Percentiles rank a stretch among this genome's conserved stretches.
These are phyloP conservation scores for Aspergillus neotritici DNA, from an alignment of 2,329 filamentous ascomycete genomes.

Conservation along the genomic window DNA sequence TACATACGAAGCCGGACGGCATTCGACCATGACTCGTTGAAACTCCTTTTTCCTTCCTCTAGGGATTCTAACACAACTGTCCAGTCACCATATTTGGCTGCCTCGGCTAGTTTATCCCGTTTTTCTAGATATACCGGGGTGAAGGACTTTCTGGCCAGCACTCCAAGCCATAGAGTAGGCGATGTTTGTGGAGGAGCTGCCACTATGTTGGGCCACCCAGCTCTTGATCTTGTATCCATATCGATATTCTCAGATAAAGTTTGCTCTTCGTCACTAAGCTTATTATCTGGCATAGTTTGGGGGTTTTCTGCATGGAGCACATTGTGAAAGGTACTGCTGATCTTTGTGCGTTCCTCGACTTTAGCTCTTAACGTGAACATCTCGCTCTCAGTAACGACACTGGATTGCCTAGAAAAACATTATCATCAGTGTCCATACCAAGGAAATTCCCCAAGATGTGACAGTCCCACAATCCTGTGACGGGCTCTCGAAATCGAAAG, in stretches of 20 bases:
- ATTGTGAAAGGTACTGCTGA: background rate
- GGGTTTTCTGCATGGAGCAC: background rate
- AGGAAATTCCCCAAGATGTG: background rate
- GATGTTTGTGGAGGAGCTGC: background rate
- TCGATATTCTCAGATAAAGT: background rate
- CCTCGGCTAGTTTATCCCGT: background rate
- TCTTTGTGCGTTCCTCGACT: background rate
- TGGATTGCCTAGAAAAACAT: background rate
- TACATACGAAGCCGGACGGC: background rate
- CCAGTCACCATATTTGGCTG: background rate
- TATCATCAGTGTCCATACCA: background rate
- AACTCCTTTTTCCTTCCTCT: background rate
- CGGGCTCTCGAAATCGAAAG: too few relatives aligned
- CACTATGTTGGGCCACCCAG: too few relatives aligned
- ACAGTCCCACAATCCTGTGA: background rate
- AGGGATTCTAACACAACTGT: background rate
- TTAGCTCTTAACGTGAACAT: background rate
- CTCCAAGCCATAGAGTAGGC: background rate
- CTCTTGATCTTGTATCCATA: too few relatives aligned
- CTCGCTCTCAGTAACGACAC: slow-evolving; percentile 1
- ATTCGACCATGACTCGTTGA: slow-evolving; percentile 1
- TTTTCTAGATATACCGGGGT: background rate
- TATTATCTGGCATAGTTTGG: background rate
- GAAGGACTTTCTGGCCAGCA: background rate
- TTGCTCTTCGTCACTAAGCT: background rate